Evolutionary conservation across 805 yeast species (phyloP).

Genomic region (Candida incommunis): DNA sequence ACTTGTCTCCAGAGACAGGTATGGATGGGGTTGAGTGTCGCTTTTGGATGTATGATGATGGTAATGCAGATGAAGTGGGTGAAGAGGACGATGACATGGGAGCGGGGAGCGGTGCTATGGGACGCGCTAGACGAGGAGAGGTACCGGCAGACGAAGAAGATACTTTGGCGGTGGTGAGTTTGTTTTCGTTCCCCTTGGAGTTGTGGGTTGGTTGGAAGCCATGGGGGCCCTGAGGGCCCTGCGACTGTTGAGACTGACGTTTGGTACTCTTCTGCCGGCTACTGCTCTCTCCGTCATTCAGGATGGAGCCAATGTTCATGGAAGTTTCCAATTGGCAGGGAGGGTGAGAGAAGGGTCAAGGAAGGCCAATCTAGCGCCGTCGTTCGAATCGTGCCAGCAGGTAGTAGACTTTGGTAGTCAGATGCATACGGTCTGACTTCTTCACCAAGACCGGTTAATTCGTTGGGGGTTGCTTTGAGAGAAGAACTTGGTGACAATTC

Average conservation of each 20-base stretch:
- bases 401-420: not conserved
- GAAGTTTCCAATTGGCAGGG: not conserved
- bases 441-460: too few species aligned
- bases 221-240: not conserved
- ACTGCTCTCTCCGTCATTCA: not conserved
- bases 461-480: not conserved
- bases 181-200: too few species aligned
- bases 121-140: too few species aligned
- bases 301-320: slow-evolving; percentile 1
- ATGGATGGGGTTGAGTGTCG: not conserved
- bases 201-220: too few species aligned
- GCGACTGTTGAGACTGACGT: not conserved
- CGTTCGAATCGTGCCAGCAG: not conserved
- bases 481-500: not conserved
- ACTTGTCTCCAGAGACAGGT: not conserved
- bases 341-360: not conserved
- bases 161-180: too few species aligned
- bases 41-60: too few species aligned
- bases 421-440: not conserved
- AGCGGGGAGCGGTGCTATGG: too few species aligned
- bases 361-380: not conserved
- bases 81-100: too few species aligned
- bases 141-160: too few species aligned
- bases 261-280: not conserved
- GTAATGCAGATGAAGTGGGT: too few species aligned